These are phyloP conservation scores for Leccinum ochraceum DNA, from an alignment of 768 basidiomycete genomes.

Conservation along the genomic window DNA sequence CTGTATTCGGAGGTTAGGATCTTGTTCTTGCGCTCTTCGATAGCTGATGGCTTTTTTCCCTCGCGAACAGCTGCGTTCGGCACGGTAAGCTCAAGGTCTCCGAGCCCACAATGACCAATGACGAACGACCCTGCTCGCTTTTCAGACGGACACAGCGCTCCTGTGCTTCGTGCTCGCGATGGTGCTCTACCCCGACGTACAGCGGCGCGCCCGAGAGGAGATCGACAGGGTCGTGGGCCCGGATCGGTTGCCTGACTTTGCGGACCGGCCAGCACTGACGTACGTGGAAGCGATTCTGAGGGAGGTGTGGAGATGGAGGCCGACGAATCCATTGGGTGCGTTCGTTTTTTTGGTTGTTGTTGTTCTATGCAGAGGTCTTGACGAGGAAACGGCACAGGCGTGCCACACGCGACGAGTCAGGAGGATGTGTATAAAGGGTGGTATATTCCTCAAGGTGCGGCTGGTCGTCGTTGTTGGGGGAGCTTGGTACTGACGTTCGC, in stretches of 20 bases:
- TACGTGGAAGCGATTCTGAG: slow-evolving; percentile 28
- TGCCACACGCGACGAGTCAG: slow-evolving; percentile 3
- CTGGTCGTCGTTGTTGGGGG: no score
- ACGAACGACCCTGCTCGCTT: no score
- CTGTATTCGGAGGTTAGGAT: slow-evolving; percentile 5
- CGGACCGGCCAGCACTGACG: slow-evolving; percentile 25
- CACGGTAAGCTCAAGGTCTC: neutral
- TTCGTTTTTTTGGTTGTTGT: neutral
- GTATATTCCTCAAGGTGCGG: slow-evolving; percentile 22
- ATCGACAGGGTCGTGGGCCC: slow-evolving; percentile 26
- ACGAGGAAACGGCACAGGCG: neutral
- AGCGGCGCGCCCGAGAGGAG: slow-evolving; percentile 26
- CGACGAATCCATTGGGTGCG: slow-evolving; percentile 11
- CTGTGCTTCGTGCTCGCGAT: slow-evolving; percentile 28
- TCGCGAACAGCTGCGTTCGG: neutral
- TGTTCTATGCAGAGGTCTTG: neutral
- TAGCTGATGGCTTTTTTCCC: no score
- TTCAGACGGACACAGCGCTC: slow-evolving; percentile 17
- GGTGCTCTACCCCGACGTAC: slow-evolving; percentile 27
- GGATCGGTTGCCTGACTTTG: slow-evolving; percentile 27
- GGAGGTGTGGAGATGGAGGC: slow-evolving; percentile 26
- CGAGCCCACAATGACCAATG: neutral
- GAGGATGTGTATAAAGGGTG: slow-evolving; percentile 22
- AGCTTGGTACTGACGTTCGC: neutral
- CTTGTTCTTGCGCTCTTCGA: no score